Evolutionary conservation across 495 filamentous ascomycete genomes (phyloP), one percentile per base, ranked within the genome.

Genomic region (Penicillium bialowiezense): DNA sequence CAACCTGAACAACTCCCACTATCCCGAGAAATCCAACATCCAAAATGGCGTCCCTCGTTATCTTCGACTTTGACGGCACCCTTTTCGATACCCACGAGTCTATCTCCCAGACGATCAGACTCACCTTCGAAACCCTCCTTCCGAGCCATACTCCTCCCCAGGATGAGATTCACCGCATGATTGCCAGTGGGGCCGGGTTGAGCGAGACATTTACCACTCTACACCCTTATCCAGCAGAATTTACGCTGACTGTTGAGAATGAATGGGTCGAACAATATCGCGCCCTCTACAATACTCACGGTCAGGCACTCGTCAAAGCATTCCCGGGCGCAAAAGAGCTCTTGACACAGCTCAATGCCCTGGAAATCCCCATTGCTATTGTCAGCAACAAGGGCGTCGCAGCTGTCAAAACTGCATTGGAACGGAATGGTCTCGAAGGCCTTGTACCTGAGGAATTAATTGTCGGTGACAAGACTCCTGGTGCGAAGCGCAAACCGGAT

Each of bases 11-110:
- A 28, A 28, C 9, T 28, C 5, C 9, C 5, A 28, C 9, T 5
- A 28, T 28, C n/a, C n/a, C n/a, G n/a, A n/a, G n/a, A n/a, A n/a
- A n/a, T n/a, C n/a, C n/a, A n/a, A n/a, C 23, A 4, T 32, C 10
- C 34, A 37, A 38, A 10, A 47, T 56, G 53, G 37, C 41, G 14
- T 3, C 45, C 28, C 58, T 65, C 26, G 41, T 48, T 14, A 60
- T 65, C 48, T 54, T 65, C 32, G 62, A 63, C 44, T 65, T 65
- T 38, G 59, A 65, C 41, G 62, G 62, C 41, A 63, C 62, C 1
- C 54, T 65, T 43, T 62, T 60, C 40, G 59, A 65, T 44, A 60
- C 62, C 9, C 48, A 58, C 41, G 51, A 52, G 10, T 54, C 59
- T 2, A 59, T 63, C 28, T 35, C 52, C 7, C 31, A 50, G 23